Evolutionary conservation across 352 stramenopile species (phyloP).

Genomic region (Peronosclerospora sorghi): DNA sequence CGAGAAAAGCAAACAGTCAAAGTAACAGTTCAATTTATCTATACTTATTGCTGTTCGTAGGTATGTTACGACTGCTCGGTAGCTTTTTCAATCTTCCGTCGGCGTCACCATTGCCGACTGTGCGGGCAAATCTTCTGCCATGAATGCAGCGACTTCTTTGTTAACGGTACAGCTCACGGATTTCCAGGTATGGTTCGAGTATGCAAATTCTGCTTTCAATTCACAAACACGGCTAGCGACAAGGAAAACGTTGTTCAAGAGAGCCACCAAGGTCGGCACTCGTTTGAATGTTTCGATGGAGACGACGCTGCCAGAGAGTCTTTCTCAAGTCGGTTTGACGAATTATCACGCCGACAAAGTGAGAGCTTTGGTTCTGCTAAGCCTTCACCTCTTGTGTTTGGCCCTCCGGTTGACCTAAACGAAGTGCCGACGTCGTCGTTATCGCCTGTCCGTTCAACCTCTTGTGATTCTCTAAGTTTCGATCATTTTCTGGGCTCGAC

Average conservation of each 20-base stretch:
- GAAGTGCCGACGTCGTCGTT: conserved; percentile 9
- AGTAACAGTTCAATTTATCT: neutral
- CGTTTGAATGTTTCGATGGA: conserved; percentile 13
- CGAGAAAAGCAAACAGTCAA: neutral
- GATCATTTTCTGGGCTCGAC: conserved; percentile 7
- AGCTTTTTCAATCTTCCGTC: conserved; percentile 71
- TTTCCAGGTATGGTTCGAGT: conserved; percentile 52
- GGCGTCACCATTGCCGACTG: conserved; percentile 78
- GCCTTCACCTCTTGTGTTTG: conserved; percentile 32
- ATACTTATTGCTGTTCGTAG: conserved; percentile 15
- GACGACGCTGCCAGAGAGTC: conserved; percentile 11
- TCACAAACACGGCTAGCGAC: conserved; percentile 29
- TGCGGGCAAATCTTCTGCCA: conserved; percentile 83
- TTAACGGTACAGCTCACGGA: conserved; percentile 45
- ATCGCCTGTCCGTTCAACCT: conserved; percentile 24
- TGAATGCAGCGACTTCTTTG: conserved; percentile 70
- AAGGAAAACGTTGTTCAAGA: conserved; percentile 19
- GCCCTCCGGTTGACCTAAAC: conserved; percentile 12
- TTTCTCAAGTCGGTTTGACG: conserved; percentile 15
- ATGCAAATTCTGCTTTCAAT: conserved; percentile 64
- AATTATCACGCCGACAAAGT: conserved; percentile 10
- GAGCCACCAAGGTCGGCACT: conserved; percentile 7
- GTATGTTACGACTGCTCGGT: conserved; percentile 76
- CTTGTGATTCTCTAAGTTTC: conserved; percentile 8
- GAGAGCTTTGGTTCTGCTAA: conserved; percentile 9